Evolutionary conservation across 805 yeast species (phyloP).

Genomic region (Cyberlindnera veronae): DNA sequence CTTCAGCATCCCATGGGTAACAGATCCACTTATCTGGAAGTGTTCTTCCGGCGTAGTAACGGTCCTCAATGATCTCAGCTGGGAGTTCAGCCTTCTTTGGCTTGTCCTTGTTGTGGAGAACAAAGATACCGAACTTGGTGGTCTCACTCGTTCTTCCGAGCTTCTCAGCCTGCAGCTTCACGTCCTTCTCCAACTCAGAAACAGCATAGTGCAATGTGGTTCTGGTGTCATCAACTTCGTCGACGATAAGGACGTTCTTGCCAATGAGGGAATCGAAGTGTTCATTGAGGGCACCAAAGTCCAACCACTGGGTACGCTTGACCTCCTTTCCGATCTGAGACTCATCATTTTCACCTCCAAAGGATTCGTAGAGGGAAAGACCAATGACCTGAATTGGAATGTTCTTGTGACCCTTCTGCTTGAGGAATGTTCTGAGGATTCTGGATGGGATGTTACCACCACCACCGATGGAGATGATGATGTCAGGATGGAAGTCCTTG

Average conservation of each 20-base stretch:
- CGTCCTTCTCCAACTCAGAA: conserved; percentile 60
- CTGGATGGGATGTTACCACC: conserved; percentile 67
- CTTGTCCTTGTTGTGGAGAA: conserved; percentile 80
- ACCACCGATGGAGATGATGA: conserved; percentile 67
- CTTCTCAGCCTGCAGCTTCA: conserved; percentile 54
- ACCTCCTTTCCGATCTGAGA: conserved; percentile 70
- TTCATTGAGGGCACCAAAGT: conserved; percentile 65
- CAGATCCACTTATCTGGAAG: conserved; percentile 83
- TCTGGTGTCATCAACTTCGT: conserved; percentile 91
- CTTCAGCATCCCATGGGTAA: conserved; percentile 86
- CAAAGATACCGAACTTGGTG: conserved; percentile 73
- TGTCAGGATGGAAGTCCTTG: conserved; percentile 43
- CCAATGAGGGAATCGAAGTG: conserved; percentile 78
- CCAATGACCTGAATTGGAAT: conserved; percentile 72
- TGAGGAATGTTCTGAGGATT: conserved; percentile 61
- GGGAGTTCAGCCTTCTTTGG: conserved; percentile 76
- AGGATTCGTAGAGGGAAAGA: conserved; percentile 57
- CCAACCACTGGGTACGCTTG: conserved; percentile 86
- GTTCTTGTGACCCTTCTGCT: conserved; percentile 55
- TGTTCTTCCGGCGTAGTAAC: conserved; percentile 70
- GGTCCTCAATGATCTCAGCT: conserved; percentile 52
- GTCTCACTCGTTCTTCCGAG: conserved; percentile 55
- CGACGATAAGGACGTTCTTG: conserved; percentile 76
- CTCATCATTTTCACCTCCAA: conserved; percentile 42
- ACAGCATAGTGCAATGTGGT: conserved; percentile 85